Evolutionary conservation across 257 asterid genomes (phyloP), one percentile per base, ranked within the genome.

Genomic region (Scutellaria galericulata): DNA sequence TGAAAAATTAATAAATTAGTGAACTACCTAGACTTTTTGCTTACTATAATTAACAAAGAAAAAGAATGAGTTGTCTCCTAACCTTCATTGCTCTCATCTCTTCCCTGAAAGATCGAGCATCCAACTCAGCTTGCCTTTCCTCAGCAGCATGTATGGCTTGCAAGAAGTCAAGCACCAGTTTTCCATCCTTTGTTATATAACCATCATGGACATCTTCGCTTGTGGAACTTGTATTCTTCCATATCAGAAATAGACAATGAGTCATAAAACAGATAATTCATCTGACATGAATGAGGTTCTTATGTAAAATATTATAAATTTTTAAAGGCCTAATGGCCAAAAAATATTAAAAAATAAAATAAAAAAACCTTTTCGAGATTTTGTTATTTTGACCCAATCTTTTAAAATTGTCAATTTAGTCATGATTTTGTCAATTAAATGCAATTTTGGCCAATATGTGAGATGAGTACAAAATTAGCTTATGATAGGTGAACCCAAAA

Each of bases 111-210:
- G 79, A 47, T 50, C 76, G 88, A 20, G 90, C 84, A 77, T 91
- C 99, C 81, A 90, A 72, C 73, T 86, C 97, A n/a, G 92, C 97
- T 73, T 92, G 99, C 79, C 96, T 86, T 75, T 88, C 84, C 84
- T 95, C 99, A 68, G 99, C 98, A 79, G 95, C 97, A 87, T 92
- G 99, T 76, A 95, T 84, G 75, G 97, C 97, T 85, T 92, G 86
- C 82, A 95, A 77, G 78, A 95, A 88, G 84, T 92, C 98, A 77
- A 95, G 83, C 81, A 92, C 87, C 86, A 95, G 64, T 81, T 90
- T 90, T 44, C 98, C 98, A 81, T 95, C 98, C 80, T 85, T 83
- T 42, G 95, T 77, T 87, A 88, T 76, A 81, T 78, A 88, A 76
- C 83, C 89, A 68, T 83, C 96, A 77, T 68, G 48, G 35, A 52